These are phyloP conservation scores for Diophrys appendiculata DNA, from an alignment of 73 alveolate species.

Conservation along the genomic window DNA sequence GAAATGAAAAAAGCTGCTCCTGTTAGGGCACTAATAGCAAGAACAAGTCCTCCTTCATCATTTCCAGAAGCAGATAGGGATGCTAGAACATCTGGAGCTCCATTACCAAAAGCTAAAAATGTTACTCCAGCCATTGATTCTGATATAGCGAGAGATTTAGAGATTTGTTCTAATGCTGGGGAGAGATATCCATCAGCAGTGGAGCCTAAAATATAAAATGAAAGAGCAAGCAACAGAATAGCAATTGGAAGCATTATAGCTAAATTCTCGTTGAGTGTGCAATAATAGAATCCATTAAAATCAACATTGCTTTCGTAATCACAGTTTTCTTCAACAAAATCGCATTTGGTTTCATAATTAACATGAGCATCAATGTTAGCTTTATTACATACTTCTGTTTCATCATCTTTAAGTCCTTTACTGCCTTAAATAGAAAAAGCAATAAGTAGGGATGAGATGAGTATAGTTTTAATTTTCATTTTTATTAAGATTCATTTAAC, in stretches of 20 bases:
- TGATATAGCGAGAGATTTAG: constrained; percentile 50
- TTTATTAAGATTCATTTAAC: too few species aligned
- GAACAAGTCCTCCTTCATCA: constrained; percentile 45
- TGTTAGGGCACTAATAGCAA: constrained; percentile 17
- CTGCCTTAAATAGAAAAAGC: too few species aligned
- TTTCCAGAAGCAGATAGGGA: constrained; percentile 88
- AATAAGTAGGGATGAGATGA: too few species aligned
- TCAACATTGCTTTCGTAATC: constrained; percentile 15
- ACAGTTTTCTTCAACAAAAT: not conserved
- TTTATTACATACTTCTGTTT: not conserved
- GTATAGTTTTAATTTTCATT: too few species aligned
- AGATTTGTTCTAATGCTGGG: constrained; percentile 63
- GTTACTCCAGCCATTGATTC: constrained; percentile 87
- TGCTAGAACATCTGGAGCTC: constrained; percentile 98
- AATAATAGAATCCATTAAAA: constrained; percentile 25
- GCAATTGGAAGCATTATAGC: constrained; percentile 4
- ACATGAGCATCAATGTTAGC: not conserved
- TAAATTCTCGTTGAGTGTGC: constrained; percentile 13
- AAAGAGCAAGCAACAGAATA: constrained; percentile 14
- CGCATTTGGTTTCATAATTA: not conserved
- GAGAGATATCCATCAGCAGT: constrained; percentile 82
- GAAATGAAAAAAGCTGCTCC: constrained; percentile 41
- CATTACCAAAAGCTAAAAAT: constrained; percentile 97
- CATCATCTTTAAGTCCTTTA: too few species aligned
- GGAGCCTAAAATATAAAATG: constrained; percentile 62